These are phyloP conservation scores for Umbelopsis isabellina DNA, from an alignment of 192 early-diverging fungal species.

Conservation along the genomic window DNA sequence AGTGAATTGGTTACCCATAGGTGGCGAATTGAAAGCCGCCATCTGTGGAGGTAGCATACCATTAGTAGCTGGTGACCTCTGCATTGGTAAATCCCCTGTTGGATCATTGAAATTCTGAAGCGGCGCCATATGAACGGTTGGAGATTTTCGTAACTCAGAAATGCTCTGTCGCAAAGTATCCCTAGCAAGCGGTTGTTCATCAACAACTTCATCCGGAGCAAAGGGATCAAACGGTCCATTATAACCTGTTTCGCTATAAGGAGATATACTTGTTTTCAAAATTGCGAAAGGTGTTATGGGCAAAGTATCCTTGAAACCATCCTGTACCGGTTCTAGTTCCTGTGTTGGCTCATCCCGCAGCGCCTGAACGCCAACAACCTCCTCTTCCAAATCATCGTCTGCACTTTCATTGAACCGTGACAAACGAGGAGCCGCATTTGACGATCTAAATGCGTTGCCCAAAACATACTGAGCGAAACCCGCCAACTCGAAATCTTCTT, in stretches of 20 bases:
- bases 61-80: not conserved
- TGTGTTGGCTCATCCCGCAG: not conserved
- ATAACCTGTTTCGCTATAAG: conserved; percentile 7
- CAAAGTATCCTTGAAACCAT: not conserved
- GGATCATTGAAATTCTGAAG: not conserved
- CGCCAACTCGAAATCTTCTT: not conserved
- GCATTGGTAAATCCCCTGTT: not conserved
- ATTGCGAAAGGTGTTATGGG: not conserved
- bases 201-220: not conserved
- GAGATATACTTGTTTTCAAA: not conserved
- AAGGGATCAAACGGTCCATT: not conserved
- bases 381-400: conserved; percentile 1
- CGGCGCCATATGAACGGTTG: not conserved
- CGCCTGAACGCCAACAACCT: conserved; percentile 1
- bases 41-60: not conserved
- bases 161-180: not conserved
- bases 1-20: not conserved
- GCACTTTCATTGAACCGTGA: not conserved
- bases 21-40: not conserved
- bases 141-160: not conserved
- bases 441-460: not conserved
- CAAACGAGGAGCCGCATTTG: not conserved
- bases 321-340: not conserved
- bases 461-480: conserved; percentile 3
- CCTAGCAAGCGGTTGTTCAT: not conserved